phyloP scores from a whole-genome alignment of 495 filamentous ascomycete species.

The Neurospora sp. region DNA sequence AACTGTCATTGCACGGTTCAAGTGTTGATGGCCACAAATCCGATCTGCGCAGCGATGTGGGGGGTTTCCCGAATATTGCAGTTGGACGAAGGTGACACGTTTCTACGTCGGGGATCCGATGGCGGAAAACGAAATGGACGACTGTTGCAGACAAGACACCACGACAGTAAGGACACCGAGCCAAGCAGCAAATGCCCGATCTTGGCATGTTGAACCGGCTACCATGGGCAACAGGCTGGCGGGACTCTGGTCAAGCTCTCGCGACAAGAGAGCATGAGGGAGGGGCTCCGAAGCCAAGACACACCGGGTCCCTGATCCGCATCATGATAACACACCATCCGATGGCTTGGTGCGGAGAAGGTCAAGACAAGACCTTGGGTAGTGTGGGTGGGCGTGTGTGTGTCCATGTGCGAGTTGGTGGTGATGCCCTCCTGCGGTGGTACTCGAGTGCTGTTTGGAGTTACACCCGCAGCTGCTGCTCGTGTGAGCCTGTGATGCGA shows the following conservation, averaged over 20 bases:
- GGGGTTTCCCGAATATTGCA: background rate
- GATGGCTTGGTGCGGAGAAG: background rate
- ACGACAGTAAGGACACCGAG: background rate
- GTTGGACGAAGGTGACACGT: background rate
- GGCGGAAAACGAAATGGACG: background rate
- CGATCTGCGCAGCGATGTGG: background rate
- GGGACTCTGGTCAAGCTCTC: background rate
- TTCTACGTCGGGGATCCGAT: background rate
- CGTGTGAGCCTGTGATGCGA: conserved; percentile 13
- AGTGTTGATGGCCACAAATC: background rate
- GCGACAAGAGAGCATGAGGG: background rate
- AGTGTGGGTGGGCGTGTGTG: background rate
- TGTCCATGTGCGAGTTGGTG: background rate
- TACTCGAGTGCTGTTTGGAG: background rate
- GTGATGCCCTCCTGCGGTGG: background rate
- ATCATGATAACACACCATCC: background rate
- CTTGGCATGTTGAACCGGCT: background rate
- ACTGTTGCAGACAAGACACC: background rate
- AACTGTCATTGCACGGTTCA: background rate
- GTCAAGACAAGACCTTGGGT: background rate
- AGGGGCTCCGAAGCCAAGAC: background rate
- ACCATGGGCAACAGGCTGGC: background rate
- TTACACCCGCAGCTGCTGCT: background rate
- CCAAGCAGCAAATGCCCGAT: background rate
- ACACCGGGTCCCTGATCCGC: background rate